Evolutionary conservation across 1,284 basidiomycete species (phyloP), one percentile per base, ranked within the genome.

Genomic region (Cutaneotrichosporon cyanovorans): DNA sequence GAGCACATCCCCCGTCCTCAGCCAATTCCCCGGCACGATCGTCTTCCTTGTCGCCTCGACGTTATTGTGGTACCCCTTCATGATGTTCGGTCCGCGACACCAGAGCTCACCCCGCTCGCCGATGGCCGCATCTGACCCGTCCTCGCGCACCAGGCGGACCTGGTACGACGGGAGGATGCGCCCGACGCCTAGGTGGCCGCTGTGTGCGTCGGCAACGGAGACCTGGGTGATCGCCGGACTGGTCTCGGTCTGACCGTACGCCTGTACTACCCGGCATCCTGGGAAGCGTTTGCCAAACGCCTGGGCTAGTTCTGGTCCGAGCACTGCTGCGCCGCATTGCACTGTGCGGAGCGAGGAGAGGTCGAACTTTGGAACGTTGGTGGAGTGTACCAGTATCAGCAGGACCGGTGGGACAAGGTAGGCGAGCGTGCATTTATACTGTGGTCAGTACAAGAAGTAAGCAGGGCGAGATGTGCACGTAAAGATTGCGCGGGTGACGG

Each of bases 361-460:
- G 59, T 90, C 76, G 65, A 84, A 84, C 63, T 84, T 77, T 37
- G 80, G 77, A 2, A 84, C 76, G 14, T 78, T 80, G 75, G 69
- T 65, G 37, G 71, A 70, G 48, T 74, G 53, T 19, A 67, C 51
- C 37, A 73, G 49, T 16, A 62, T 58, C 19, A 93, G 80, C 2
- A 90, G 72, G 37, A 95, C 81, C 0, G 90, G 90, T 0, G 90
- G 90, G 0, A 92, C 90, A 37, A 92, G 76, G 5, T 87, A 71
- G 1, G 77, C 62, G 31, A 72, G 66, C 0, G 83, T 83, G 42
- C 82, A 75, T 46, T 75, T 77, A 71, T 85, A 86, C 53, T 76
- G 44, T 3, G 5, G 41, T 42, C 34, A 42, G 25, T 28, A 12
- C 8, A n/a, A n/a, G n/a, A n/a, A n/a, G n/a, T n/a, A n/a, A n/a